A percentile compares a stretch with the other conserved stretches of the same genome.
Evolutionary conservation across 108 stramenopile genomes (phyloP).

Genomic region (Nitzschia inconspicua): DNA sequence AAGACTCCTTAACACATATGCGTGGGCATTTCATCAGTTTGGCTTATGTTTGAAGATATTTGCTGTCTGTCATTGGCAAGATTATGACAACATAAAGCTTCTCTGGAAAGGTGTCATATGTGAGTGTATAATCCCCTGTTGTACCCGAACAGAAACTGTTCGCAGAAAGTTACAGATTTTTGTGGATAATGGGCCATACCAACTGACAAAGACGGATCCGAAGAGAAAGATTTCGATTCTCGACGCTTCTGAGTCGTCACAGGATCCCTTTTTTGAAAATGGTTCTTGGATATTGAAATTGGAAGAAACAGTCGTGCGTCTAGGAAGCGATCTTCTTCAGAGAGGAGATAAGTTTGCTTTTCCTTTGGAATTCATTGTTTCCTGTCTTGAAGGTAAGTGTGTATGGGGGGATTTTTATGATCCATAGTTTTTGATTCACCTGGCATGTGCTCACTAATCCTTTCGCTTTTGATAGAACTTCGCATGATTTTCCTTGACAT

Average conservation of each 20-base stretch:
- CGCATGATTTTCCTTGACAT: too few species aligned
- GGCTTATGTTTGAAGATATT: conserved; percentile 75
- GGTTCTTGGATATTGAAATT: conserved; percentile 66
- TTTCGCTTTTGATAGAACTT: conserved; percentile 6
- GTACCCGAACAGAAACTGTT: conserved; percentile 41
- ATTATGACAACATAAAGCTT: conserved; percentile 39
- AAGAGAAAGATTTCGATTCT: too few species aligned
- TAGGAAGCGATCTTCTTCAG: conserved; percentile 68
- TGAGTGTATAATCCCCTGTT: conserved; percentile 68
- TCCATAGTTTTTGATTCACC: conserved; percentile 6
- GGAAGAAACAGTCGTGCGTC: conserved; percentile 37
- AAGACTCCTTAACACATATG: conserved; percentile 77
- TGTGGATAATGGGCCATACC: conserved; percentile 25
- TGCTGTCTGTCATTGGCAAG: conserved; percentile 51
- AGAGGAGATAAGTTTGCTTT: conserved; percentile 64
- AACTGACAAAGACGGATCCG: conserved; percentile 14
- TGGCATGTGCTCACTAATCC: conserved; percentile 44
- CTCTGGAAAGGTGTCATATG: conserved; percentile 79
- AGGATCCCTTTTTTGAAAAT: conserved; percentile 57
- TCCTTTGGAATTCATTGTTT: conserved; percentile 59
- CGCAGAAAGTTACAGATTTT: conserved; percentile 40
- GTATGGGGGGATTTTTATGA: too few species aligned
- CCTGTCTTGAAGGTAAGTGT: conserved; percentile 62
- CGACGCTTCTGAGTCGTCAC: conserved; percentile 8
- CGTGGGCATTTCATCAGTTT: conserved; percentile 56